These are phyloP conservation scores for Chaetomium strumarium DNA, from an alignment of 2,329 filamentous ascomycete species.

Conservation along the genomic window DNA sequence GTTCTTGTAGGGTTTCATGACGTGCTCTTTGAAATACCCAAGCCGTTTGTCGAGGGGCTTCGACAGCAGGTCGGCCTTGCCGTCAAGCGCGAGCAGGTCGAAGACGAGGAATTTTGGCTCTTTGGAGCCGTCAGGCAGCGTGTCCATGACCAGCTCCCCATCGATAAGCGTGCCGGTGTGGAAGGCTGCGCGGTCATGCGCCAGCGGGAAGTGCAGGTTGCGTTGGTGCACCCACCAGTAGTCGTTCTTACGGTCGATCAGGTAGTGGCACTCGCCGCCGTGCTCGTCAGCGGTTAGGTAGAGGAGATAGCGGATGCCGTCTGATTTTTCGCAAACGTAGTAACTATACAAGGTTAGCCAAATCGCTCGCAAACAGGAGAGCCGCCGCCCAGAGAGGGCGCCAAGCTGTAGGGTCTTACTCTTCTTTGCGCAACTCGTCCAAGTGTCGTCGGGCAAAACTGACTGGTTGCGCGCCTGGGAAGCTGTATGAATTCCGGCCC, in stretches of 20 bases:
- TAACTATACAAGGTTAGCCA: constrained; percentile 46
- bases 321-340: constrained; percentile 97
- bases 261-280: constrained; percentile 67
- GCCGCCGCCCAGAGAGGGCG: not conserved
- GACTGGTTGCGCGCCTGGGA: constrained; percentile 91
- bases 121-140: constrained; percentile 57
- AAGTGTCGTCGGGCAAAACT: constrained; percentile 81
- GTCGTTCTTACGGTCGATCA: constrained; percentile 97
- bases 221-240: constrained; percentile 75
- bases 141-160: constrained; percentile 87
- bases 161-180: constrained; percentile 81
- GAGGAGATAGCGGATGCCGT: constrained; percentile 91
- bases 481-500: constrained; percentile 59
- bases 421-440: constrained; percentile 70
- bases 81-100: constrained; percentile 81
- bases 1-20: constrained; percentile 65
- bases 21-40: constrained; percentile 73
- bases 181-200: constrained; percentile 58
- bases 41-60: constrained; percentile 81
- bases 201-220: constrained; percentile 73
- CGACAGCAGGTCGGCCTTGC: constrained; percentile 58
- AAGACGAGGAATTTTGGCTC: constrained; percentile 87
- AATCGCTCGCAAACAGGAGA: not conserved
- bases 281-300: constrained; percentile 68
- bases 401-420: constrained; percentile 44